Conservation (phyloP, 2,329 filamentous ascomycete species). For the Verticillium isaacii region DNA sequence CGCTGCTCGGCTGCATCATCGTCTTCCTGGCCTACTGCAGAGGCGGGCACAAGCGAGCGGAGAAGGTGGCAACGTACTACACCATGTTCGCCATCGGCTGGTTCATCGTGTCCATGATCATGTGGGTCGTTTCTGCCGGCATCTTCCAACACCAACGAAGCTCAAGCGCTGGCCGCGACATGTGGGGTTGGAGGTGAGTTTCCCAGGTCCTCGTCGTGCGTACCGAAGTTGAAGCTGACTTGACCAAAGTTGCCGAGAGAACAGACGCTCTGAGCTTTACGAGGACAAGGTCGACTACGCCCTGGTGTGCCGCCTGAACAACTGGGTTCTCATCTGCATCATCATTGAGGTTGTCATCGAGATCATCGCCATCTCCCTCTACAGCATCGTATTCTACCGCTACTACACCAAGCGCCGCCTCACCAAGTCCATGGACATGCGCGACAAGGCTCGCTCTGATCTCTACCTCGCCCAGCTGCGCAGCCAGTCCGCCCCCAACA, state of each 20-base stretch:
- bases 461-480: slow-evolving; percentile 86
- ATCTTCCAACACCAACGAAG: slow-evolving; percentile 75
- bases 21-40: slow-evolving; percentile 85
- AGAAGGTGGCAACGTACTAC: slow-evolving; percentile 94
- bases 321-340: slow-evolving; percentile 94
- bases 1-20: slow-evolving; percentile 70
- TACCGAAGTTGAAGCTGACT: background rate
- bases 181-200: slow-evolving; percentile 78
- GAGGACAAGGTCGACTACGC: slow-evolving; percentile 78
- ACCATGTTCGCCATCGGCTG: slow-evolving; percentile 88
- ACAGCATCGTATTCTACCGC: slow-evolving; percentile 93
- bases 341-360: slow-evolving; percentile 96
- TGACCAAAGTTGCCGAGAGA: slow-evolving; percentile 68
- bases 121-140: slow-evolving; percentile 86
- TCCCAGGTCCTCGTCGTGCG: background rate
- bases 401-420: slow-evolving; percentile 96
- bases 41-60: slow-evolving; percentile 81
- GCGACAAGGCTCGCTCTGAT: slow-evolving; percentile 90
- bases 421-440: slow-evolving; percentile 92
- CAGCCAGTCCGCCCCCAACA: slow-evolving; percentile 88
- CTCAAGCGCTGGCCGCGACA: slow-evolving; percentile 69
- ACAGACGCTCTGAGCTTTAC: slow-evolving; percentile 74
- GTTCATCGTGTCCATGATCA: slow-evolving; percentile 87
- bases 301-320: slow-evolving; percentile 87
- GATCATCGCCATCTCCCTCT: slow-evolving; percentile 84